Evolutionary conservation across 257 asterid species (phyloP).

Genomic region (Solanum appendiculatum): DNA sequence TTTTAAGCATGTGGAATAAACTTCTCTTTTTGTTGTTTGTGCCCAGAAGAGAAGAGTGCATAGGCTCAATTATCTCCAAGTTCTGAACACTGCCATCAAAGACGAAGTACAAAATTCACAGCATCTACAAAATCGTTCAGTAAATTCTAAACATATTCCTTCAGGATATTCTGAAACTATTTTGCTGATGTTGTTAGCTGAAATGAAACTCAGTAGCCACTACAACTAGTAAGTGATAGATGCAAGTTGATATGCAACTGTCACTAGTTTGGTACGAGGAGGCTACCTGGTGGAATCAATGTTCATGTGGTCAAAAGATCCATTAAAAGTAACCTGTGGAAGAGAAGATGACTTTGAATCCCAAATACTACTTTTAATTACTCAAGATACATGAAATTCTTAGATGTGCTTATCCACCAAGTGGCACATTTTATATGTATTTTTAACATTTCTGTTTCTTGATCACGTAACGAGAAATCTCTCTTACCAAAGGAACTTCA

Average conservation of each 20-base stretch:
- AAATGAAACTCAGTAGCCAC: background rate
- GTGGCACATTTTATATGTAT: background rate
- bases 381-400: background rate
- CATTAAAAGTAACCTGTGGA: constrained; percentile 86
- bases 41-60: constrained; percentile 70
- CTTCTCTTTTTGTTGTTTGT: constrained; percentile 78
- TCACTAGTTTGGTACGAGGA: constrained; percentile 3
- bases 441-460: background rate
- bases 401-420: background rate
- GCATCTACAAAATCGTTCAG: background rate
- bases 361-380: background rate
- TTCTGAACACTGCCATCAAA: constrained; percentile 74
- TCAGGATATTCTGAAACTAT: background rate
- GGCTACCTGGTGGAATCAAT: constrained; percentile 89
- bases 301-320: constrained; percentile 97
- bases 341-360: background rate
- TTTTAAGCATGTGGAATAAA: constrained; percentile 91
- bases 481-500: background rate
- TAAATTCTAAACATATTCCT: background rate
- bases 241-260: background rate
- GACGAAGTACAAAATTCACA: constrained; percentile 1
- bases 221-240: background rate
- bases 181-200: background rate
- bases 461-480: background rate
- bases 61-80: constrained; percentile 90